These are phyloP conservation scores for Globisporangium iwayamae DNA, from an alignment of 352 stramenopile genomes.

Conservation along the genomic window DNA sequence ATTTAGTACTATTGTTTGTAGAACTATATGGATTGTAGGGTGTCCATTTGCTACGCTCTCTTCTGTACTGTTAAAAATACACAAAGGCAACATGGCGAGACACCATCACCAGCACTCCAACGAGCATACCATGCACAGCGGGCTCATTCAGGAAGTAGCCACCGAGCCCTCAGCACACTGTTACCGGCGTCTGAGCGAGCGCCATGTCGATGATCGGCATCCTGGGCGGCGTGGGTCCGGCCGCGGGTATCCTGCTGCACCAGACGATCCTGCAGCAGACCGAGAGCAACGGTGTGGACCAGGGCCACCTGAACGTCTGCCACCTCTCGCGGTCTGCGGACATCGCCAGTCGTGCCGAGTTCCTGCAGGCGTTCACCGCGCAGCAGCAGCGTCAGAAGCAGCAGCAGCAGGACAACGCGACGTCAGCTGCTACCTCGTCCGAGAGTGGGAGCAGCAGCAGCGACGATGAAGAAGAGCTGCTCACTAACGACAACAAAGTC, in stretches of 20 bases:
- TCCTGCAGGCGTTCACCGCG: slow-evolving; percentile 18
- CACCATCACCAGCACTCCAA: too few species aligned
- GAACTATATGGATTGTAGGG: background rate
- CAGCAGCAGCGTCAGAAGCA: slow-evolving; percentile 1
- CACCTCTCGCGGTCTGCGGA: slow-evolving; percentile 44
- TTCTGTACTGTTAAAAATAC: too few species aligned
- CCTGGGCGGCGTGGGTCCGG: slow-evolving; percentile 41
- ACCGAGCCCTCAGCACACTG: background rate
- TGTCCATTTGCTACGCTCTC: too few species aligned
- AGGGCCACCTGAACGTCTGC: slow-evolving; percentile 45
- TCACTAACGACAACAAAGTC: background rate
- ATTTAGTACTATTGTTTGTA: background rate
- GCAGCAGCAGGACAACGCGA: background rate
- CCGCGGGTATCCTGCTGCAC: slow-evolving; percentile 48
- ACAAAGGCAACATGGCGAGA: too few species aligned
- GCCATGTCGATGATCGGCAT: slow-evolving; percentile 35
- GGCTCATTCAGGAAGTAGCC: background rate
- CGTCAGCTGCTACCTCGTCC: background rate
- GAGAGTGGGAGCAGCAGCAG: background rate
- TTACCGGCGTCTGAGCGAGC: background rate
- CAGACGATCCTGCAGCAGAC: slow-evolving; percentile 50
- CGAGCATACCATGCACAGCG: too few species aligned
- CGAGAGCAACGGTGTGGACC: slow-evolving; percentile 37
- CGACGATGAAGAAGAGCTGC: background rate
- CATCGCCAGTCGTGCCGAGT: slow-evolving; percentile 34